phyloP scores from a whole-genome alignment of 139 green algal genomes.

The Closterium sp. region DNA sequence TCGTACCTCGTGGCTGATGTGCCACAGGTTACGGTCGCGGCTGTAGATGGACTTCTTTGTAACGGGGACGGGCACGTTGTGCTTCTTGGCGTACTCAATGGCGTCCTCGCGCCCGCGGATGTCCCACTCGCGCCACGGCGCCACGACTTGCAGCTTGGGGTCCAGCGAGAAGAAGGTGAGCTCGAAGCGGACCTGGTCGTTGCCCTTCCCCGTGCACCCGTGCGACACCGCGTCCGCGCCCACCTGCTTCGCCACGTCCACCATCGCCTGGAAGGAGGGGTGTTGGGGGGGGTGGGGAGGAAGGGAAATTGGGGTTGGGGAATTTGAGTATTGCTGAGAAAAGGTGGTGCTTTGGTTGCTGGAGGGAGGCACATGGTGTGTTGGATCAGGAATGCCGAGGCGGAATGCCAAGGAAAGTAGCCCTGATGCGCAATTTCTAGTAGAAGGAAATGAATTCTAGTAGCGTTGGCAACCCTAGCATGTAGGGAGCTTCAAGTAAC shows the following conservation, averaged over 20 bases:
- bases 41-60: conserved; percentile 57
- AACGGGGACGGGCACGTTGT: conserved; percentile 52
- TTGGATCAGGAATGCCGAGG: not conserved
- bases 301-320: not conserved
- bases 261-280: conserved; percentile 68
- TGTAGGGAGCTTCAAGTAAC: not conserved
- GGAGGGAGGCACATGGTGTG: no score
- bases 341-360: not conserved
- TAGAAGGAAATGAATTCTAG: no score
- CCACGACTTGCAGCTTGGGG: conserved; percentile 99
- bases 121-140: conserved; percentile 96
- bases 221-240: conserved; percentile 96
- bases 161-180: conserved; percentile 92
- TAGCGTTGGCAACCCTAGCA: not conserved
- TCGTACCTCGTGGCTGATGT: conserved; percentile 52
- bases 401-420: no score
- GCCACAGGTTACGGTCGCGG: conserved; percentile 52
- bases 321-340: not conserved
- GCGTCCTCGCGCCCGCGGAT: conserved; percentile 54
- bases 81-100: conserved; percentile 52
- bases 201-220: conserved; percentile 99
- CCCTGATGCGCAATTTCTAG: no score
- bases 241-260: conserved; percentile 89
- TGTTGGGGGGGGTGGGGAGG: not conserved
- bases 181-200: conserved; percentile 85